Percentiles rank a stretch among this genome's conserved stretches.
Evolutionary conservation across 1,284 basidiomycete species (phyloP).

Genomic region (Trichosporon faecale): DNA sequence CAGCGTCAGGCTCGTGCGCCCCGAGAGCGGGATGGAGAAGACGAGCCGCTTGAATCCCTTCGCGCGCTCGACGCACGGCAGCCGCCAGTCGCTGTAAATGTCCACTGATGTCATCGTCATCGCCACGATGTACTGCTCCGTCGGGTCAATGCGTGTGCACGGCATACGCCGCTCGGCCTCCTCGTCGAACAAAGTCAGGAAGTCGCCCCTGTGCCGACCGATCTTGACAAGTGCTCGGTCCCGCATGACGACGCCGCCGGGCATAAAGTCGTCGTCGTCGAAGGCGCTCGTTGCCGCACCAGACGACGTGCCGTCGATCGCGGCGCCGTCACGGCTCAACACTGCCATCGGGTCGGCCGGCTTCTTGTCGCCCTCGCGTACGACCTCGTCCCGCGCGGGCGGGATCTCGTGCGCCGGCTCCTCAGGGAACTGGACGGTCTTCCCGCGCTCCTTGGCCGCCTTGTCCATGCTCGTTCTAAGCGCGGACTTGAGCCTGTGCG

Average conservation of each 20-base stretch:
- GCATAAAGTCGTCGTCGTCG: slow-evolving; percentile 25
- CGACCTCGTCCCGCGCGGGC: not conserved
- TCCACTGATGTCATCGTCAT: slow-evolving; percentile 44
- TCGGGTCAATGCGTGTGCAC: slow-evolving; percentile 37
- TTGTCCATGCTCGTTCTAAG: slow-evolving; percentile 8
- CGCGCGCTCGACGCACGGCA: slow-evolving; percentile 15
- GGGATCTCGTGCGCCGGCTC: slow-evolving; percentile 24
- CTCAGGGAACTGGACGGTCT: slow-evolving; percentile 45
- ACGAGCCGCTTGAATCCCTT: slow-evolving; percentile 40
- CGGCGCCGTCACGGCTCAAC: slow-evolving; percentile 38
- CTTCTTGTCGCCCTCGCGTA: slow-evolving; percentile 31
- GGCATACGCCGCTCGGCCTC: slow-evolving; percentile 39
- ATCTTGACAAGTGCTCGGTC: slow-evolving; percentile 50
- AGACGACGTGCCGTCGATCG: slow-evolving; percentile 42
- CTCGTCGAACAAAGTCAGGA: slow-evolving; percentile 40
- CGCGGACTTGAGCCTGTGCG: slow-evolving; percentile 18
- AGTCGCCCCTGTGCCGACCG: slow-evolving; percentile 41
- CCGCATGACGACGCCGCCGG: slow-evolving; percentile 41
- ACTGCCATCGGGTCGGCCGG: slow-evolving; percentile 44
- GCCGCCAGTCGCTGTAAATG: slow-evolving; percentile 44
- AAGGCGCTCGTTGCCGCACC: slow-evolving; percentile 35
- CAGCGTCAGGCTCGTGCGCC: slow-evolving; percentile 39
- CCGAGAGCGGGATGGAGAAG: slow-evolving; percentile 42
- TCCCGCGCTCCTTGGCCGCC: slow-evolving; percentile 16
- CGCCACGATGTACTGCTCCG: slow-evolving; percentile 49